These are phyloP conservation scores for Ogataea pilisensis DNA, from an alignment of 805 yeast species.

Conservation along the genomic window DNA sequence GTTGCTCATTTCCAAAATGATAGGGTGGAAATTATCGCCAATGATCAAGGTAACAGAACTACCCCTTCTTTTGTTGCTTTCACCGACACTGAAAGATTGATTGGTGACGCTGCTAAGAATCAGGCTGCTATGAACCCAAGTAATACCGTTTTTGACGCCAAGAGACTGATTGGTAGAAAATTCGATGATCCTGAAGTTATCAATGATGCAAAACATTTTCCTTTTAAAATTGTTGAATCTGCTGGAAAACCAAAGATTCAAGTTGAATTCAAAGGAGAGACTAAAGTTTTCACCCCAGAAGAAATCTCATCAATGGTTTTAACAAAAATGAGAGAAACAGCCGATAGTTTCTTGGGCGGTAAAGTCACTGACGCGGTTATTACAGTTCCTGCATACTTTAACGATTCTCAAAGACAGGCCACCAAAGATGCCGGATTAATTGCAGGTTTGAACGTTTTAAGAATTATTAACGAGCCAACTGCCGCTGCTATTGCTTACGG, in stretches of 20 bases:
- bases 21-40: constrained; percentile 90
- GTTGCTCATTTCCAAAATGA: constrained; percentile 64
- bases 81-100: constrained; percentile 91
- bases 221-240: constrained; percentile 78
- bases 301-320: constrained; percentile 89
- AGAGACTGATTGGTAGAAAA: constrained; percentile 92
- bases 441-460: constrained; percentile 69
- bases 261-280: constrained; percentile 94
- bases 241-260: constrained; percentile 84
- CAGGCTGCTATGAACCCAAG: constrained; percentile 92
- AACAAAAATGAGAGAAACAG: constrained; percentile 61
- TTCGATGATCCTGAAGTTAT: constrained; percentile 77
- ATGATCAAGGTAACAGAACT: constrained; percentile 98
- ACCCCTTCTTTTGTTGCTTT: constrained; percentile 97
- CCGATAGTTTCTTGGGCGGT: constrained; percentile 52
- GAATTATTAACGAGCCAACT: constrained; percentile 82
- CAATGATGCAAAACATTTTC: constrained; percentile 87
- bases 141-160: constrained; percentile 88
- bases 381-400: constrained; percentile 84
- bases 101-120: constrained; percentile 97
- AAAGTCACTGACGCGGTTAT: constrained; percentile 68
- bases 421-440: constrained; percentile 75
- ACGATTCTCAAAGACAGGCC: too few species aligned
- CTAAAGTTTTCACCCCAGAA: constrained; percentile 87
- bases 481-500: constrained; percentile 87